Base-by-base conservation (phyloP, 164 flowering plant species). In the Santalum album region DNA sequence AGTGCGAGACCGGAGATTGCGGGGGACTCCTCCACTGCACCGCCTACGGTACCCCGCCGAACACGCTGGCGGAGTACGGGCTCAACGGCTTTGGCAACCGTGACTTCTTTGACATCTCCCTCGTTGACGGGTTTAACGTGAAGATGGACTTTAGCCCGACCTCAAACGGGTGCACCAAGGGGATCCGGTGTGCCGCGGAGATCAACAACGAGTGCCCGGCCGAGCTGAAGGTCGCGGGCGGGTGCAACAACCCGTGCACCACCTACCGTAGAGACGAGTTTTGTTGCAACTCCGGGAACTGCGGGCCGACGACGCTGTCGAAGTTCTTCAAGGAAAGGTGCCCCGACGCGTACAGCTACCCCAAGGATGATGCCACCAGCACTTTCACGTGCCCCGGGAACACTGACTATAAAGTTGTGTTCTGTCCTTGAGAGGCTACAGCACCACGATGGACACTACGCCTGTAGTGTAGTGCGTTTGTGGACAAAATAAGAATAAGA, bases 31-130 rank as follows among this genome's bases (percentile, higher is more conserved):
- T 74, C 6, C 17, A 43, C 6, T 74, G 75, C 59, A 19, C 7
- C 12, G 60, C 22, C 44, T 75, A n/a, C 1, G 73, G 78, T 16
- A 3, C 10, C 0, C 69, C 73, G 2, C 78, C 78, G 0, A 69
- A 63, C 53, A 72, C 78, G 0, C 63, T 75, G 10, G 78, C 78
- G 1, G 78, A 75, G 47, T 72, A 49, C 46, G 65, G 71, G 0
- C 58, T 71, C 15, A 66, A 71, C 61, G 67, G 63, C 21, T 63
- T 51, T 60, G 17, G 17, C 29, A 58, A 58, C 58, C 1, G 32
- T 29, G 79, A 75, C 53, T 72, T 63, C 63, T 43, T 58, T 17
- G 74, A 69, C 61, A 67, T 72, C 9, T 75, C 79, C 12, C 57
- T 70, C 0, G 64, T 71, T 12, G 77, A 73, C 23, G 77, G 73